A percentile compares a stretch with the other conserved stretches of the same genome.
These are phyloP conservation scores for Suhomyces prunicola DNA, from an alignment of 805 yeast genomes.

Conservation along the genomic window DNA sequence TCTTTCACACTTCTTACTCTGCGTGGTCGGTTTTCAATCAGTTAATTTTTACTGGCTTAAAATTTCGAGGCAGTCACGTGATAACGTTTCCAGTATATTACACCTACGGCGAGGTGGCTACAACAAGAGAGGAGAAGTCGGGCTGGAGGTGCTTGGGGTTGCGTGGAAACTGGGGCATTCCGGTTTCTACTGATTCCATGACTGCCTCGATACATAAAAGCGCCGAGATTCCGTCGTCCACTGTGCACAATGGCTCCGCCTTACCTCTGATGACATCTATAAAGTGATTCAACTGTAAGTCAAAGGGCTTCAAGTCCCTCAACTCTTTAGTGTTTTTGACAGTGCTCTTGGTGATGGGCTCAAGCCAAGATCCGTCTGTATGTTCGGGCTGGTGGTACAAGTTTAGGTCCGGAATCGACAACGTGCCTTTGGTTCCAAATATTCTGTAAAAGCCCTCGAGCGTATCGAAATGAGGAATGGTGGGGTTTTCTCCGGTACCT, in stretches of 20 bases:
- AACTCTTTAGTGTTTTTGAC: slow-evolving; percentile 7
- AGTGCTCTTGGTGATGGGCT: slow-evolving; percentile 16
- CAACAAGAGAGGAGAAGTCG: slow-evolving; percentile 1
- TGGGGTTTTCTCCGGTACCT: slow-evolving; percentile 45
- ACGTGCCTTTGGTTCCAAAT: slow-evolving; percentile 38
- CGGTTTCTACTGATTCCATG: slow-evolving; percentile 27
- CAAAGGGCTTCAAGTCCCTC: slow-evolving; percentile 27
- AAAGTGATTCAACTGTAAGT: slow-evolving; percentile 38
- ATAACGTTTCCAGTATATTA: neutral
- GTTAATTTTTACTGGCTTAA: slow-evolving; percentile 11
- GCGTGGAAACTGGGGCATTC: slow-evolving; percentile 22
- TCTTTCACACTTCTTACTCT: neutral
- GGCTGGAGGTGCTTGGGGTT: slow-evolving; percentile 8
- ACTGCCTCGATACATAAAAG: slow-evolving; percentile 37
- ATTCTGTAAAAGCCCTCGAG: slow-evolving; percentile 36
- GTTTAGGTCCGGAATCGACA: slow-evolving; percentile 40
- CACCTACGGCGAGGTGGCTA: neutral
- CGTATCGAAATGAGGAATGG: slow-evolving; percentile 29
- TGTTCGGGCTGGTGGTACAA: slow-evolving; percentile 29
- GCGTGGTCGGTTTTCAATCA: neutral
- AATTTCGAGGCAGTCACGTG: slow-evolving; percentile 2
- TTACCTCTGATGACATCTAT: slow-evolving; percentile 29
- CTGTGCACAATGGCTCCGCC: slow-evolving; percentile 27
- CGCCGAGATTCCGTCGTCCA: slow-evolving; percentile 33
- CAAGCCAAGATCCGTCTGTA: slow-evolving; percentile 24